Evolutionary conservation across 2,329 filamentous ascomycete species (phyloP).

Genomic region (Aureobasidium namibiae): DNA sequence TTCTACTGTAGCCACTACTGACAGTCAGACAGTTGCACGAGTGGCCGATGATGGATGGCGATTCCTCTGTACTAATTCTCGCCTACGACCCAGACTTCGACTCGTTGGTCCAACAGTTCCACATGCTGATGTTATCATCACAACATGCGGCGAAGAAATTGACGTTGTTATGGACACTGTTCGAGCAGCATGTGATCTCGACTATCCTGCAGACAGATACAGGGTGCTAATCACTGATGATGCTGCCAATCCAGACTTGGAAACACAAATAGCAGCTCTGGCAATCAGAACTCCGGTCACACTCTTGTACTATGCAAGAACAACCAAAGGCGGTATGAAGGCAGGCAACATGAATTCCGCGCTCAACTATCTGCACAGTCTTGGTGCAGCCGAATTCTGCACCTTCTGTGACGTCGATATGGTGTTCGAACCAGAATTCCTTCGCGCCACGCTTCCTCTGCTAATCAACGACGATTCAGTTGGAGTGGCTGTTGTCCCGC

Average conservation of each 20-base stretch:
- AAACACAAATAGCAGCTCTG: conserved; percentile 28
- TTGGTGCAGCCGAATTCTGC: conserved; percentile 2
- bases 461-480: conserved; percentile 46
- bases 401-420: conserved; percentile 40
- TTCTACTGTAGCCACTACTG: neutral
- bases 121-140: conserved; percentile 35
- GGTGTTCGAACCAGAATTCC: conserved; percentile 55
- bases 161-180: conserved; percentile 35
- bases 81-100: neutral
- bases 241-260: conserved; percentile 27
- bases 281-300: conserved; percentile 29
- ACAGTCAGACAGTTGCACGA: neutral
- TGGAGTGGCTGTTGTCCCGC: conserved; percentile 49
- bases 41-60: conserved; percentile 4
- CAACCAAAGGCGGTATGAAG: conserved; percentile 30
- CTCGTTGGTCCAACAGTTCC: neutral
- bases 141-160: conserved; percentile 36
- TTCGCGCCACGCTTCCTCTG: conserved; percentile 52
- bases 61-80: neutral
- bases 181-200: conserved; percentile 29
- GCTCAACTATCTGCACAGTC: conserved; percentile 1
- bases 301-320: conserved; percentile 31
- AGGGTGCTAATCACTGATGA: conserved; percentile 35
- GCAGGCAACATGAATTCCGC: conserved; percentile 9
- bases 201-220: conserved; percentile 32